Evolutionary conservation across 2,329 filamentous ascomycete species (phyloP).

Genomic region (Diaporthe capsici): DNA sequence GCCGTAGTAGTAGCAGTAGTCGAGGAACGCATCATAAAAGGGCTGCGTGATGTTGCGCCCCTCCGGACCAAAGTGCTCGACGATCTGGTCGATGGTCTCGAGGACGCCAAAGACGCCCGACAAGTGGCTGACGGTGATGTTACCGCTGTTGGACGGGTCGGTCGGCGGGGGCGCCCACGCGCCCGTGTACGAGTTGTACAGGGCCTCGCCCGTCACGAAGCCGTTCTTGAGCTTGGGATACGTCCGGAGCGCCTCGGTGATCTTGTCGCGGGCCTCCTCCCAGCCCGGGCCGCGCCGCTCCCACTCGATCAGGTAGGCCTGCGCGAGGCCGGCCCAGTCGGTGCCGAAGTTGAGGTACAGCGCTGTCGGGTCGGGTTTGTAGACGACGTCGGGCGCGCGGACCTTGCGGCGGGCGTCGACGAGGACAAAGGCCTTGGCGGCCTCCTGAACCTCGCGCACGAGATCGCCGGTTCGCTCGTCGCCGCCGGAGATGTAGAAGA

Average conservation of each 20-base stretch:
- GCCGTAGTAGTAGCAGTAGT: conserved; percentile 72
- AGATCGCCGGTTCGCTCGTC: conserved; percentile 71
- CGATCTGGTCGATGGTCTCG: conserved; percentile 69
- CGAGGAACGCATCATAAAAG: conserved; percentile 69
- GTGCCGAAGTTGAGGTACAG: conserved; percentile 69
- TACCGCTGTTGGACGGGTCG: conserved; percentile 65
- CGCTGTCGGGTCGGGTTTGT: conserved; percentile 58
- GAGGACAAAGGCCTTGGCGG: conserved; percentile 64
- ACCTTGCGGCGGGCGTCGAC: conserved; percentile 73
- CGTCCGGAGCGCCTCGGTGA: conserved; percentile 62
- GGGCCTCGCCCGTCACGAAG: conserved; percentile 69
- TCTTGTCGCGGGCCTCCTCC: conserved; percentile 65
- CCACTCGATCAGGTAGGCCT: conserved; percentile 72
- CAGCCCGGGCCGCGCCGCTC: conserved; percentile 68
- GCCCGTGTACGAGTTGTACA: conserved; percentile 65
- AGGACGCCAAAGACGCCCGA: conserved; percentile 71
- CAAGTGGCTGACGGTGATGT: conserved; percentile 68
- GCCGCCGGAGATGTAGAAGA: conserved; percentile 69
- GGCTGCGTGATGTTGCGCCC: conserved; percentile 44
- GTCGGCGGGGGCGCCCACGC: conserved; percentile 65
- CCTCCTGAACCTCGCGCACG: conserved; percentile 64
- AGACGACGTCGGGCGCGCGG: conserved; percentile 60
- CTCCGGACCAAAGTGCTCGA: conserved; percentile 63
- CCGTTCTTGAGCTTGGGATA: conserved; percentile 70
- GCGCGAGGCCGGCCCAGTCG: conserved; percentile 71